Evolutionary conservation across 768 basidiomycete genomes (phyloP), one percentile per base, ranked within the genome.

Genomic region (Rhodotorula kratochvilovae): DNA sequence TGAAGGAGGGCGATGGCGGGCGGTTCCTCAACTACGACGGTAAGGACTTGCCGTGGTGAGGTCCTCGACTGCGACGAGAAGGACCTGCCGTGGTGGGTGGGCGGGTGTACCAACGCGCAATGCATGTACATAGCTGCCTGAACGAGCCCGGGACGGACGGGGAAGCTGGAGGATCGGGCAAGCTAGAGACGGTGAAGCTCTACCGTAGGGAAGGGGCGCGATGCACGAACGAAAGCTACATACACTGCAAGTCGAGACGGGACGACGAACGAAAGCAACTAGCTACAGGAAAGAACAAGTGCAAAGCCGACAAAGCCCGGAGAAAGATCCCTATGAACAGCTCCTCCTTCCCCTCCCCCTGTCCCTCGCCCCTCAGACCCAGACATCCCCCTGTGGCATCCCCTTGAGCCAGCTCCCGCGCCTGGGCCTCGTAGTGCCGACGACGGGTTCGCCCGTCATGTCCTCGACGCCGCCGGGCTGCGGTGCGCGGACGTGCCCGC

Each of bases 11-110:
- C 8, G 67, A 71, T 33, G 76, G 76, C 2, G 76, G 76, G 2
- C 54, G 39, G 48, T 77, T 77, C 67, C 33, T 71, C 36, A 70
- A 72, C 50, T 77, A 71, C 43, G 74, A 53, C 12, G 76, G 76
- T n/a, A 63, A 69, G 63, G 68, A 74, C 3, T 35, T 74, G 21
- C 54, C 55, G 12, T 74, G 73, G 73, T 74, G 66, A 45, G 33
- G 17, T 19, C n/a, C n/a, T n/a, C 27, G 29, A 8, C 6, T n/a
- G 6, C 7, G 27, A 51, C 23, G 21, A 36, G 55, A 15, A 27
- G 27, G n/a, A n/a, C n/a, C n/a, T n/a, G n/a, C n/a, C n/a, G n/a
- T n/a, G n/a, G n/a, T n/a, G n/a, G 33, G 17, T 19, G n/a, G n/a
- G n/a, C n/a, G n/a, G n/a, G n/a, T n/a, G n/a, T n/a, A n/a, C n/a